Evolutionary conservation across 2,329 filamentous ascomycete genomes (phyloP).

Genomic region (Xylaria arbuscula): DNA sequence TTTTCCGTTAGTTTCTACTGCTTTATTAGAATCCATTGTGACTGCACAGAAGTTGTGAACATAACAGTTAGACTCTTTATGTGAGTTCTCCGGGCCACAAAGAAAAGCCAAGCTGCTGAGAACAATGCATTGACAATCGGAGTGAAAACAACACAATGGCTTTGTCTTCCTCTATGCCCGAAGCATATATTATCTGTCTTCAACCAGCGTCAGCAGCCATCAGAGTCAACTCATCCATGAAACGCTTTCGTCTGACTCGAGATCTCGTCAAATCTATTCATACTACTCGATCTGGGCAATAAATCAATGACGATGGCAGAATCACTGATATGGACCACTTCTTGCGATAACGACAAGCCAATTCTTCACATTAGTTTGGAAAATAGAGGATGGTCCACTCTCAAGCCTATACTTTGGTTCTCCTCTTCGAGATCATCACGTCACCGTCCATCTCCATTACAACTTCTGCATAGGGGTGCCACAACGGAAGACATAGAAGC

Average conservation of each 20-base stretch:
- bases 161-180: neutral
- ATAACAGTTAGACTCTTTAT: neutral
- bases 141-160: neutral
- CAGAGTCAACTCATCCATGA: neutral
- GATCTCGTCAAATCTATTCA: neutral
- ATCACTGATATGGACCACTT: neutral
- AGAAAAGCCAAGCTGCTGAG: neutral
- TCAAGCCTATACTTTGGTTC: conserved; percentile 5
- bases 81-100: neutral
- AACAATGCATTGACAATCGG: neutral
- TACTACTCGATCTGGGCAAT: neutral
- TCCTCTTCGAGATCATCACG: conserved; percentile 14
- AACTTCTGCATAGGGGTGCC: neutral
- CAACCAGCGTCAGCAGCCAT: neutral
- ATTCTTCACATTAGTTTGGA: conserved; percentile 12
- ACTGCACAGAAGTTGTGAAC: neutral
- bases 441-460: neutral
- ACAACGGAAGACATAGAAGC: neutral
- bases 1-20: neutral
- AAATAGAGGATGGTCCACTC: conserved; percentile 33
- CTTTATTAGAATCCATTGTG: neutral
- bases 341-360: neutral
- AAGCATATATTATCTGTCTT: neutral
- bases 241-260: neutral
- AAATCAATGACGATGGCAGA: conserved; percentile 2